Evolutionary conservation across 208 protist species (phyloP).

Genomic region (Leishmania gerbilli): DNA sequence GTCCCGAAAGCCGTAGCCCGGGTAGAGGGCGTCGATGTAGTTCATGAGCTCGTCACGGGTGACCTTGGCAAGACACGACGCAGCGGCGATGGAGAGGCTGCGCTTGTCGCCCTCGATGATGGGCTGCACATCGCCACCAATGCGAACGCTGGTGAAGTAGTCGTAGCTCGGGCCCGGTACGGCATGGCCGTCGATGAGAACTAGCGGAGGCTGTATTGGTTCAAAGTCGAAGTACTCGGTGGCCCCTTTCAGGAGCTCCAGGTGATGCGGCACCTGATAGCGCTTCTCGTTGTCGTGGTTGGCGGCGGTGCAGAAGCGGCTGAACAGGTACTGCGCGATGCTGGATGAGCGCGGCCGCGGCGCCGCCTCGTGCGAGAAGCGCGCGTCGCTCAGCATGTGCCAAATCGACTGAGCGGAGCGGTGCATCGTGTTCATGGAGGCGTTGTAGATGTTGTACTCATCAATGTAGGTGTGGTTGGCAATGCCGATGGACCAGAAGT

Average conservation of each 20-base stretch:
- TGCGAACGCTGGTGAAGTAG: constrained; percentile 61
- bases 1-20: constrained; percentile 74
- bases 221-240: constrained; percentile 76
- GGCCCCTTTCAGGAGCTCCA: constrained; percentile 68
- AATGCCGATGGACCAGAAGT: constrained; percentile 88
- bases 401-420: constrained; percentile 76
- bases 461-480: constrained; percentile 92
- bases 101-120: constrained; percentile 90
- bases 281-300: constrained; percentile 72
- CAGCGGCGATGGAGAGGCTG: constrained; percentile 84
- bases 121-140: constrained; percentile 74
- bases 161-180: constrained; percentile 67
- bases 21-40: constrained; percentile 75
- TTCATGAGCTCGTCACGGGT: constrained; percentile 88
- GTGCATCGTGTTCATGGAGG: constrained; percentile 90
- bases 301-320: constrained; percentile 74
- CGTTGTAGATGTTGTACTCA: constrained; percentile 76
- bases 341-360: constrained; percentile 65
- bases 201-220: constrained; percentile 81
- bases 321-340: constrained; percentile 87
- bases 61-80: constrained; percentile 90
- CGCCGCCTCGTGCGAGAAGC: constrained; percentile 78
- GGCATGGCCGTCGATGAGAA: constrained; percentile 86
- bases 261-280: constrained; percentile 59
- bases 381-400: constrained; percentile 81